Base-by-base conservation (phyloP, 306 rosid species). In the Cicer judaicum region DNA sequence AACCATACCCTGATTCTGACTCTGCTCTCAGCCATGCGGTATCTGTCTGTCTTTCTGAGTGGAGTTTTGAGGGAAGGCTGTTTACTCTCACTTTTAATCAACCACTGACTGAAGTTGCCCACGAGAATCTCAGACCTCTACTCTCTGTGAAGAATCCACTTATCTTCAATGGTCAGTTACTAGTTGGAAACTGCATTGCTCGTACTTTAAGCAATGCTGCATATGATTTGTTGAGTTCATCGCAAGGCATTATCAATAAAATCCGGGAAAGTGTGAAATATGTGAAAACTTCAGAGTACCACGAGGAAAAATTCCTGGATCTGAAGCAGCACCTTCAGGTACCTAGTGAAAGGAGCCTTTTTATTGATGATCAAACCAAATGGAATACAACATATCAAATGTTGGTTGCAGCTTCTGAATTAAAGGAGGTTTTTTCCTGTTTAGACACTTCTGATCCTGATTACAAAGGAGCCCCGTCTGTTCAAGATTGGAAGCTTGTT, bases 331-430 rank as follows among this genome's bases (percentile, higher is more conserved):
- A 89, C 44, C 97, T 93, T 80, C 98, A 87, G 87, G 93, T 93
- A 21, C 96, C 96, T 19, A 88, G 93, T 69, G 97, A 91, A 75
- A 85, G 83, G 84, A 88, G 63, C 78, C 84, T 93, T 67, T 80
- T 76, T 60, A 82, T 93, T 56, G 98, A 93, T 61, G 97, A 91
- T 70, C 97, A 85, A 64, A 79, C 83, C 49, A 88, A 87, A 15
- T 93, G 97, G 98, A 88, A 89, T 66, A 85, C 97, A 15, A 91
- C 97, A 11, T 93, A 88, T 75, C 86, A 88, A 34, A 93, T 93
- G 98, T 78, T 93, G 76, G 85, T 88, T 44, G 89, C 96, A 5
- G 88, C 97, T 65, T 85, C 87, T 42, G 98, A 93, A 68, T 79
- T 91, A 36, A 93, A 83, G 80, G 93, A 93, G 81, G 97, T 89